These are phyloP conservation scores for Silene latifolia DNA, from an alignment of 148 eudicot genomes.

Conservation along the genomic window DNA sequence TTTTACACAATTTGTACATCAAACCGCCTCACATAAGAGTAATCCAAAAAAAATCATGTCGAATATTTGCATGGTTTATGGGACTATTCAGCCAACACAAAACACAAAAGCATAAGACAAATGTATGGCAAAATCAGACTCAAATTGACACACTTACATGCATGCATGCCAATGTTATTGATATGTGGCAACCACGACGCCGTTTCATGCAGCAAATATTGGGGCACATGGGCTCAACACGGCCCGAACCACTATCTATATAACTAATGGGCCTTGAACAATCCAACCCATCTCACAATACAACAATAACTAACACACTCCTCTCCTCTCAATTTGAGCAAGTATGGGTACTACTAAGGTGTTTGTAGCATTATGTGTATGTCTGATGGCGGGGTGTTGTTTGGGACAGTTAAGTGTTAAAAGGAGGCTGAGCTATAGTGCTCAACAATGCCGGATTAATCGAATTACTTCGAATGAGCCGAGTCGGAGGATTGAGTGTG, in stretches of 20 bases:
- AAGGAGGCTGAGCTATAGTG: slow-evolving; percentile 22
- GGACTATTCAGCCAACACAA: slow-evolving; percentile 15
- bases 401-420: slow-evolving; percentile 7
- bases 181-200: slow-evolving; percentile 29
- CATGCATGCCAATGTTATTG: not conserved
- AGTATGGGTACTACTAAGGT: slow-evolving; percentile 26
- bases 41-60: not conserved
- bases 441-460: slow-evolving; percentile 54
- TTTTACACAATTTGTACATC: too few relatives aligned
- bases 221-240: too few relatives aligned
- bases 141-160: slow-evolving; percentile 21
- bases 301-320: too few relatives aligned
- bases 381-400: slow-evolving; percentile 21
- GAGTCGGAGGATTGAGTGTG: slow-evolving; percentile 36
- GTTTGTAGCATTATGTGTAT: slow-evolving; percentile 21
- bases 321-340: not conserved
- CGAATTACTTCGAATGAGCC: slow-evolving; percentile 43
- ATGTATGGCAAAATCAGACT: slow-evolving; percentile 18
- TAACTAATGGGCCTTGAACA: not conserved
- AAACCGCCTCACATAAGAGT: too few relatives aligned
- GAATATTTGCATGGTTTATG: slow-evolving; percentile 9
- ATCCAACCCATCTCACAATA: not conserved
- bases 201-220: slow-evolving; percentile 11
- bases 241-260: not conserved
- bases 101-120: slow-evolving; percentile 20